Conservation (phyloP, 192 early-diverging fungal species). For the Coemansia furcata region DNA sequence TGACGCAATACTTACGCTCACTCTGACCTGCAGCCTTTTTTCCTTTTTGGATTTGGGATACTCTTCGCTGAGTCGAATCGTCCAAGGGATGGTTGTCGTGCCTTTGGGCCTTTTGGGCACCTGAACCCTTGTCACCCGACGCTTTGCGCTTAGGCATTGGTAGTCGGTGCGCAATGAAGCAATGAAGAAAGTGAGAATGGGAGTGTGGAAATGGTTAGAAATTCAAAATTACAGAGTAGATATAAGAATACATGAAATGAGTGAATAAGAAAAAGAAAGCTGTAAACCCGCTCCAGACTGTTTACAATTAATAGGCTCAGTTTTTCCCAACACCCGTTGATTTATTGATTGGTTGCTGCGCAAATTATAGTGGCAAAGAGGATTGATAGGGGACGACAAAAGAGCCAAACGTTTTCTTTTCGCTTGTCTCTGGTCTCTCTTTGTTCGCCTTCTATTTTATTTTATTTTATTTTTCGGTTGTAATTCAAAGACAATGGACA, state of each 20-base stretch:
- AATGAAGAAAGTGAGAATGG: background rate
- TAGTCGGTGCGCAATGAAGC: background rate
- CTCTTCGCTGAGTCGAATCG: background rate
- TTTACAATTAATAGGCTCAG: background rate
- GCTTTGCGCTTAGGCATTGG: background rate
- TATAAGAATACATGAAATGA: background rate
- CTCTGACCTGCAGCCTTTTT: background rate
- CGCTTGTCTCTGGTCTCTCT: too few relatives aligned
- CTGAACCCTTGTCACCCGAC: background rate
- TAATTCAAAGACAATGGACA: too few relatives aligned
- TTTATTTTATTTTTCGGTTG: too few relatives aligned
- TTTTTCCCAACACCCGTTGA: background rate
- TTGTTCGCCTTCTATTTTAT: too few relatives aligned
- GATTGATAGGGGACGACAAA: too few relatives aligned
- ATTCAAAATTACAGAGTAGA: background rate
- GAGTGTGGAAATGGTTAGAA: background rate
- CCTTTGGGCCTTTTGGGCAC: background rate
- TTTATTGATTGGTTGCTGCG: background rate
- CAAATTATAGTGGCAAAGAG: too few relatives aligned
- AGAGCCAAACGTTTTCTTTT: too few relatives aligned
- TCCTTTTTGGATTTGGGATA: background rate
- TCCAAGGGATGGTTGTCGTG: background rate
- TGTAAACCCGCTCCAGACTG: background rate
- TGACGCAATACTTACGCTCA: background rate
- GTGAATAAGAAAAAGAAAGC: background rate